These are phyloP conservation scores for Phaeosphaeriaceae sp. DNA, from an alignment of 2,329 filamentous ascomycete species.

Conservation along the genomic window DNA sequence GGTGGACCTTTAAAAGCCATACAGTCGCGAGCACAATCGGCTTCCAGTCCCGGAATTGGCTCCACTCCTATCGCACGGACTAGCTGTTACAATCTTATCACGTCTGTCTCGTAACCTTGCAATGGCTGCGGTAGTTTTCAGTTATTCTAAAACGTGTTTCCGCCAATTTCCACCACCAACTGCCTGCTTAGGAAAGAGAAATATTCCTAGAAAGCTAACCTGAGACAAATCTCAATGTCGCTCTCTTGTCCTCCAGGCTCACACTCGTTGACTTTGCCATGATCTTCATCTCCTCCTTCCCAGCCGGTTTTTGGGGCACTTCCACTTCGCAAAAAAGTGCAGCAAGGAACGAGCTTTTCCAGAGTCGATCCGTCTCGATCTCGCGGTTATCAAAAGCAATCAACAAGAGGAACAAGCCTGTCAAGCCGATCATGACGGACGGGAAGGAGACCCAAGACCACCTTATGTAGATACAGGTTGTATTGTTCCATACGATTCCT, in stretches of 20 bases:
- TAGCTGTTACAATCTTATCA: too few relatives aligned
- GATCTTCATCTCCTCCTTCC: slow-evolving; percentile 3
- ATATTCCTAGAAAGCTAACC: too few relatives aligned
- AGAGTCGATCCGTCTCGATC: slow-evolving; percentile 9
- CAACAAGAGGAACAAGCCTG: slow-evolving; percentile 7
- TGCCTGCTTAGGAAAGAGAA: too few relatives aligned
- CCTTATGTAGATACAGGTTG: slow-evolving; percentile 9
- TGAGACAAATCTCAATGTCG: neutral
- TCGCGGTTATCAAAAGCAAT: slow-evolving; percentile 13
- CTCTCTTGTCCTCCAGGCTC: slow-evolving; percentile 1
- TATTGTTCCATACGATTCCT: slow-evolving; percentile 10
- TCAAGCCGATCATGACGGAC: slow-evolving; percentile 9
- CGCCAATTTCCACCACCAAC: too few relatives aligned
- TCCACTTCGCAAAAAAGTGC: slow-evolving; percentile 17
- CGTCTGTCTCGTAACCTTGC: too few relatives aligned
- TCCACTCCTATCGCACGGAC: too few relatives aligned
- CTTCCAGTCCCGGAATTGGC: too few relatives aligned
- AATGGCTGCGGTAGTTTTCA: too few relatives aligned
- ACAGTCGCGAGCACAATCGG: too few relatives aligned
- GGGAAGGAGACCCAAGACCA: slow-evolving; percentile 12
- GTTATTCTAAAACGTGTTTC: too few relatives aligned
- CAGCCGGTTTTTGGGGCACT: neutral
- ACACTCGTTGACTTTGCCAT: slow-evolving; percentile 8
- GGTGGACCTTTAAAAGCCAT: too few relatives aligned
- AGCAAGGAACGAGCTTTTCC: slow-evolving; percentile 16